Percentiles rank a stretch among this genome's conserved stretches.
phyloP scores from a whole-genome alignment of 495 filamentous ascomycete species.

The Xylaria cubensis region DNA sequence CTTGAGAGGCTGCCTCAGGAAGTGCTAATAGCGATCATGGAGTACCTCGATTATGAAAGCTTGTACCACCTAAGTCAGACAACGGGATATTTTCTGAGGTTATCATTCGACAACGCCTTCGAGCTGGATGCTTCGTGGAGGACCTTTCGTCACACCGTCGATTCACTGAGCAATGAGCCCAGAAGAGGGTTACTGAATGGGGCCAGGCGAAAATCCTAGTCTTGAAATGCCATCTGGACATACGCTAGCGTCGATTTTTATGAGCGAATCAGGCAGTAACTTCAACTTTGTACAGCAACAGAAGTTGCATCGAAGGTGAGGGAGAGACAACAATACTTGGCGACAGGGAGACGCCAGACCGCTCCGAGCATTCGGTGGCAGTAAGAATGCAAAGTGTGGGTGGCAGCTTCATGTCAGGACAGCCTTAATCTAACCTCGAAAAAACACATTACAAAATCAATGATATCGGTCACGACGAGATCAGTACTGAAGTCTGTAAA shows the following conservation, averaged over 20 bases:
- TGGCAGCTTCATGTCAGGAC: no score
- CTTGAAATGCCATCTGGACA: neutral
- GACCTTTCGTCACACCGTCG: constrained; percentile 14
- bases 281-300: neutral
- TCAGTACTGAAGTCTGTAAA: no score
- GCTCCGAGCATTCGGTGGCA: no score
- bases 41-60: constrained; percentile 15
- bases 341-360: neutral
- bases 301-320: neutral
- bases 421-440: no score
- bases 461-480: no score
- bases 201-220: neutral
- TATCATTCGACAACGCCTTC: constrained; percentile 15
- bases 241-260: neutral
- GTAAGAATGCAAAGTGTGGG: no score
- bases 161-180: neutral
- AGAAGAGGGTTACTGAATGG: neutral
- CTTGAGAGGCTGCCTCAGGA: constrained; percentile 22
- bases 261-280: neutral
- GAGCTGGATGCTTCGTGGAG: constrained; percentile 11
- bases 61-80: constrained; percentile 21
- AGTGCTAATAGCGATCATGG: constrained; percentile 18
- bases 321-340: neutral
- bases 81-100: constrained; percentile 15
- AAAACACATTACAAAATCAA: neutral